Percentiles rank a stretch among this genome's conserved stretches.
These are phyloP conservation scores for Tephrocybe sp. DNA, from an alignment of 768 basidiomycete genomes.

Conservation along the genomic window DNA sequence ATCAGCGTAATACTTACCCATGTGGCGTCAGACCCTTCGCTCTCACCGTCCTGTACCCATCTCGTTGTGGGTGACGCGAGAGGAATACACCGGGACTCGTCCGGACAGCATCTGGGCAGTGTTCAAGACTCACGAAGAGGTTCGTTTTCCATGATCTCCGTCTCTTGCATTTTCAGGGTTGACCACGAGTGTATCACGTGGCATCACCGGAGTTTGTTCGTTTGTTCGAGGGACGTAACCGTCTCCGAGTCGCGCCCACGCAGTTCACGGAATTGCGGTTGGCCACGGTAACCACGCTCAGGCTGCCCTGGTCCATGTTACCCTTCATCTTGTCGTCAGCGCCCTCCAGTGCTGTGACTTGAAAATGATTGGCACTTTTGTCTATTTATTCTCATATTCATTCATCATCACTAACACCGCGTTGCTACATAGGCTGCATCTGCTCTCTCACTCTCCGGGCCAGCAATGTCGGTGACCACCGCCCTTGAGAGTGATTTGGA, in stretches of 20 bases:
- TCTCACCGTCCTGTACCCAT: conserved; percentile 32
- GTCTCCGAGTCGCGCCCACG: conserved; percentile 25
- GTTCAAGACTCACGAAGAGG: conserved; percentile 60
- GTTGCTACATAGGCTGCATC: conserved; percentile 47
- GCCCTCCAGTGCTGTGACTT: not conserved
- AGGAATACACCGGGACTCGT: conserved; percentile 25
- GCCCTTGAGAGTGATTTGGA: conserved; percentile 65
- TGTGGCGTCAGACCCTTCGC: conserved; percentile 16
- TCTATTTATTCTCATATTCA: not conserved
- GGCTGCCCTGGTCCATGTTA: conserved; percentile 15
- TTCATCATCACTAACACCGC: conserved; percentile 17
- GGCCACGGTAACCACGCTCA: conserved; percentile 17
- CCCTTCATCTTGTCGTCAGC: conserved; percentile 15
- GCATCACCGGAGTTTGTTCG: conserved; percentile 10
- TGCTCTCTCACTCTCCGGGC: conserved; percentile 49
- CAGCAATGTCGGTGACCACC: conserved; percentile 46
- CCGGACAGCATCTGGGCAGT: conserved; percentile 51
- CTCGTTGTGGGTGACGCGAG: conserved; percentile 48
- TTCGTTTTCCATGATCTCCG: conserved; percentile 36
- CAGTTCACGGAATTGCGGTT: conserved; percentile 25
- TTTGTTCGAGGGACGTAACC: conserved; percentile 15
- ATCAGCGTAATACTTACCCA: conserved; percentile 19
- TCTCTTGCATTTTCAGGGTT: not conserved
- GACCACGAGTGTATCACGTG: conserved; percentile 24
- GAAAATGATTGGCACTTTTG: not conserved